A percentile compares a stretch with the other conserved stretches of the same genome.
Conservation (phyloP, 2,329 filamentous ascomycete species). For the Simplicillium sp. region DNA sequence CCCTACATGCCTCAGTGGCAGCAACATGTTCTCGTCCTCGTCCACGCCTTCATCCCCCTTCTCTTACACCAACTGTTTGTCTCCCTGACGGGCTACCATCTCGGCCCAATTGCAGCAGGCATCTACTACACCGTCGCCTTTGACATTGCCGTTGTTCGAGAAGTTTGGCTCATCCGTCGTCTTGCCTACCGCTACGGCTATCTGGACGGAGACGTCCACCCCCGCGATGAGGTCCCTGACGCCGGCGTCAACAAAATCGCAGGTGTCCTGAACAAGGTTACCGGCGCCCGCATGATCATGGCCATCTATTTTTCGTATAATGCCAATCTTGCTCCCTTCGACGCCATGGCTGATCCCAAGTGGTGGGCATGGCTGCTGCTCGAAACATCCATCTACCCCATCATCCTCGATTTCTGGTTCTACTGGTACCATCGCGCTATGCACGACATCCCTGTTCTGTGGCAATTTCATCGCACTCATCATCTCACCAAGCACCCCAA, state of each 20-base stretch:
- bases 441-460: constrained; percentile 26
- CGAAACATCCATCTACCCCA: constrained; percentile 25
- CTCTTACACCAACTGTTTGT: constrained; percentile 22
- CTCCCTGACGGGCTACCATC: constrained; percentile 15
- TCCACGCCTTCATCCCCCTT: constrained; percentile 24
- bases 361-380: constrained; percentile 19
- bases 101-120: constrained; percentile 18
- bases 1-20: constrained; percentile 23
- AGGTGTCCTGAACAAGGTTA: constrained; percentile 19
- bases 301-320: constrained; percentile 21
- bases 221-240: constrained; percentile 29
- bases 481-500: constrained; percentile 33
- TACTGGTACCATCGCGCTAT: constrained; percentile 30
- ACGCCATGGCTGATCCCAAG: constrained; percentile 14
- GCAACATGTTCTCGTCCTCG: constrained; percentile 25
- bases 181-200: constrained; percentile 26
- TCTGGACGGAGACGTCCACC: constrained; percentile 29
- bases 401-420: constrained; percentile 26
- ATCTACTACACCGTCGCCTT: constrained; percentile 25
- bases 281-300: constrained; percentile 20
- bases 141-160: constrained; percentile 24
- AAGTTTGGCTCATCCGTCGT: constrained; percentile 23
- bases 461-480: constrained; percentile 31
- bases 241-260: constrained; percentile 20
- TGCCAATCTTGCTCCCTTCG: constrained; percentile 13